Evolutionary conservation across 108 stramenopile genomes (phyloP).

Genomic region (Chaetoceros tenuissimus): DNA sequence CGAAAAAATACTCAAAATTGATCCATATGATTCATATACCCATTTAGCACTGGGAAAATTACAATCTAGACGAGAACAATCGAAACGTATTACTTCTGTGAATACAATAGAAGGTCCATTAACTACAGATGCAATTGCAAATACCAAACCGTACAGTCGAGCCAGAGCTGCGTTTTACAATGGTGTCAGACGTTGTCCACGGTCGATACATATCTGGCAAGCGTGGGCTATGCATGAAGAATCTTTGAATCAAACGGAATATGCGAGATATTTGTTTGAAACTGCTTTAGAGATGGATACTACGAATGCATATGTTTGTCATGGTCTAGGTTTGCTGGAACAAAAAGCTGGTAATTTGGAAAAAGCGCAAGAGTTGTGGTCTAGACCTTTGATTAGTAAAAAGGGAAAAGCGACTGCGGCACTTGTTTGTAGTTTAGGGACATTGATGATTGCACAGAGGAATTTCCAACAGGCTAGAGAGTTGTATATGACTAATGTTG

Average conservation of each 20-base stretch:
- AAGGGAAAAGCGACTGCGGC: conserved; percentile 50
- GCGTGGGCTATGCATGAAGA: conserved; percentile 75
- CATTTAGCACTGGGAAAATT: conserved; percentile 65
- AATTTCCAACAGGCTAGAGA: conserved; percentile 28
- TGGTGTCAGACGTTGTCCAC: conserved; percentile 52
- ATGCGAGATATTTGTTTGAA: conserved; percentile 50
- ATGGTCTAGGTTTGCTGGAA: conserved; percentile 63
- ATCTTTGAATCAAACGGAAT: conserved; percentile 25
- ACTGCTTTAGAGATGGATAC: conserved; percentile 52
- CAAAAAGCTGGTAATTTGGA: conserved; percentile 6
- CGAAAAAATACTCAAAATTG: conserved; percentile 36
- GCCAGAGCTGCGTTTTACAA: conserved; percentile 46
- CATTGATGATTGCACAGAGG: conserved; percentile 29
- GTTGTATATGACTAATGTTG: conserved; percentile 36
- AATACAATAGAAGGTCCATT: neutral
- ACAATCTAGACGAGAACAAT: conserved; percentile 39
- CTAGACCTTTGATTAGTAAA: conserved; percentile 25
- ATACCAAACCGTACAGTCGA: conserved; percentile 5
- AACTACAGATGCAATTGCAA: neutral
- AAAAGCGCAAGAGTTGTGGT: conserved; percentile 41
- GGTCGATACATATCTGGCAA: conserved; percentile 62
- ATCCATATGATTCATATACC: conserved; percentile 54
- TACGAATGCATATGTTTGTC: conserved; percentile 69
- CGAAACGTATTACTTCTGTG: neutral
- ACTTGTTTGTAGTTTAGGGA: conserved; percentile 64